Conservation (phyloP, 257 asterid species). For the Solanum ahanhuiri region DNA sequence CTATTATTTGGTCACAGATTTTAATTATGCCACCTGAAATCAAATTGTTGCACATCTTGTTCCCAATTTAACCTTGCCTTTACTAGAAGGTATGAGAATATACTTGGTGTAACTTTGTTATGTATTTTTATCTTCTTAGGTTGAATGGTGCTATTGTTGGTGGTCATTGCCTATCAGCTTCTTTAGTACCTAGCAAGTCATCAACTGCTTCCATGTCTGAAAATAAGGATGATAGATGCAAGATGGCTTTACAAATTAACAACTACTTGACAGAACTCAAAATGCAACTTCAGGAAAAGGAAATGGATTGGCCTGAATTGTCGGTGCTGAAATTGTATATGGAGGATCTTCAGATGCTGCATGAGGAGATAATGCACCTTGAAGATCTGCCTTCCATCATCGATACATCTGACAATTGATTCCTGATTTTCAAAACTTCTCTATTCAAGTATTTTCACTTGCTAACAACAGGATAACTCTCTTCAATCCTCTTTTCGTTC, state of each 20-base stretch:
- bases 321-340: neutral
- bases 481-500: neutral
- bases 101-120: neutral
- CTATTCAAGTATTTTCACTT: neutral
- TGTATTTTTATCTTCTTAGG: slow-evolving; percentile 17
- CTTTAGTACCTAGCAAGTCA: slow-evolving; percentile 5
- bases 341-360: slow-evolving; percentile 30
- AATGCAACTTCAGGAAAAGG: neutral
- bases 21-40: neutral
- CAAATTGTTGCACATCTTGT: neutral
- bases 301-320: slow-evolving; percentile 9
- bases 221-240: slow-evolving; percentile 11
- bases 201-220: neutral
- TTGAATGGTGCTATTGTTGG: slow-evolving; percentile 17
- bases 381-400: slow-evolving; percentile 6
- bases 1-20: neutral
- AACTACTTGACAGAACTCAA: slow-evolving; percentile 3
- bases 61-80: neutral
- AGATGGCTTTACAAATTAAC: slow-evolving; percentile 9
- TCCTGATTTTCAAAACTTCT: neutral
- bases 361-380: slow-evolving; percentile 23
- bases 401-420: neutral
- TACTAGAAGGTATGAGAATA: neutral
- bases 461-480: neutral
- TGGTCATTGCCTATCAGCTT: slow-evolving; percentile 28